A percentile compares a stretch with the other conserved stretches of the same genome.
These are phyloP conservation scores for Urostyla sp. DNA, from an alignment of 73 alveolate genomes.

Conservation along the genomic window DNA sequence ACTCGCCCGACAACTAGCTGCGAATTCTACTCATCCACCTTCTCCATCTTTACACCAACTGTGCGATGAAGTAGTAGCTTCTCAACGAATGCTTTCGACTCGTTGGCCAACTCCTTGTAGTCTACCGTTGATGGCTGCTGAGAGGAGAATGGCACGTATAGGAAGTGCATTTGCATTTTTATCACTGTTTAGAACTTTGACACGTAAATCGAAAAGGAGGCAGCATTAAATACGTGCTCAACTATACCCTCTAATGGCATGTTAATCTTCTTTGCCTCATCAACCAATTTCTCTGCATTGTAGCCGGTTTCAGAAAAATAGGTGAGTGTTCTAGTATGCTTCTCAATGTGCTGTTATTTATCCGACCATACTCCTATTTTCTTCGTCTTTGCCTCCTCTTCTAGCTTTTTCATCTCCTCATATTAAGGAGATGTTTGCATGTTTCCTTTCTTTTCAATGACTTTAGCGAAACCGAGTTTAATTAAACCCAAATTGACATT, in stretches of 20 bases:
- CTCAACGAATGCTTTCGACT: conserved; percentile 68
- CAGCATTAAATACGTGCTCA: conserved; percentile 67
- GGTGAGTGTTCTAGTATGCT: conserved; percentile 51
- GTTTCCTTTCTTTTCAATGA: conserved; percentile 59
- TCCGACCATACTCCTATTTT: conserved; percentile 32
- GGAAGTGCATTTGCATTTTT: conserved; percentile 43
- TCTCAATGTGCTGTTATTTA: conserved; percentile 35
- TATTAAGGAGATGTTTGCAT: conserved; percentile 13
- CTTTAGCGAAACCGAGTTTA: conserved; percentile 70
- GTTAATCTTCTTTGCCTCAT: conserved; percentile 52
- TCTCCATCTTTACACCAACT: conserved; percentile 56
- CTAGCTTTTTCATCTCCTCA: conserved; percentile 53
- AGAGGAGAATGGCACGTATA: conserved; percentile 60
- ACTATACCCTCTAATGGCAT: conserved; percentile 63
- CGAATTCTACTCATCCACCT: conserved; percentile 53
- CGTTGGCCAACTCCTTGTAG: conserved; percentile 55
- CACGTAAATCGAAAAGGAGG: conserved; percentile 57
- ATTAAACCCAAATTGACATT: conserved; percentile 56
- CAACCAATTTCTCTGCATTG: conserved; percentile 50
- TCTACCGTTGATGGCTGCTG: too few species aligned
- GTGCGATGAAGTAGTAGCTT: conserved; percentile 60
- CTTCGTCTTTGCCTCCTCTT: conserved; percentile 61
- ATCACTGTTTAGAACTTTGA: conserved; percentile 45
- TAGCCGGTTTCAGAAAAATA: conserved; percentile 53
- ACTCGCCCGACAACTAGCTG: conserved; percentile 58